Conservation (phyloP, 1,284 basidiomycete species). For the Ceratobasidium sp. region DNA sequence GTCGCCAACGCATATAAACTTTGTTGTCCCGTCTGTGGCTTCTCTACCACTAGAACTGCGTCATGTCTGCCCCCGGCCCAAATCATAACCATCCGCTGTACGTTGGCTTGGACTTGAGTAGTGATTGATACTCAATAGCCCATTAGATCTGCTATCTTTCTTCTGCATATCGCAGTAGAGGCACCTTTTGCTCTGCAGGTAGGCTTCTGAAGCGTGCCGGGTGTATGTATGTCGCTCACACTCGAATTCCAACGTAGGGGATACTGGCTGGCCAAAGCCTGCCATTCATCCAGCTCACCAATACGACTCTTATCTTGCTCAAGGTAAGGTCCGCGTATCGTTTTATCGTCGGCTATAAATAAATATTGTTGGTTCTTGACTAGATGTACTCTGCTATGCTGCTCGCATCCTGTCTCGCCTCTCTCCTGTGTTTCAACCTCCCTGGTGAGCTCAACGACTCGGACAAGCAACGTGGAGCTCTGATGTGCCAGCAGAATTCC, state of each 20-base stretch:
- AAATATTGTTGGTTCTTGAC: conserved; percentile 10
- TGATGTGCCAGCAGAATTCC: conserved; percentile 64
- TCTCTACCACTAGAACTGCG: conserved; percentile 12
- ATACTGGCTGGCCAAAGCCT: conserved; percentile 66
- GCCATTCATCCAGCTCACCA: conserved; percentile 81
- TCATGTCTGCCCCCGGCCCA: conserved; percentile 31
- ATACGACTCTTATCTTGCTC: conserved; percentile 77
- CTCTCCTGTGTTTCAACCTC: conserved; percentile 69
- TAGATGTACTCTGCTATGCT: conserved; percentile 73
- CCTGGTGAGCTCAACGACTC: conserved; percentile 56
- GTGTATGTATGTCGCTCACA: not conserved
- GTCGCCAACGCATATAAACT: conserved; percentile 39
- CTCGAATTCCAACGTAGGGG: conserved; percentile 15
- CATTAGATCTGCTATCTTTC: conserved; percentile 70
- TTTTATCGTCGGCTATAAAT: not conserved
- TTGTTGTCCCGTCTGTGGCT: conserved; percentile 1
- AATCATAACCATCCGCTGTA: conserved; percentile 35
- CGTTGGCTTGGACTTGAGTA: not conserved
- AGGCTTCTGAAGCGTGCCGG: not conserved
- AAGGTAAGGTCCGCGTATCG: conserved; percentile 62
- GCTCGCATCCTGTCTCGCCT: conserved; percentile 66
- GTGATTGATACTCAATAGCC: not conserved
- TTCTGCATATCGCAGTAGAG: conserved; percentile 81
- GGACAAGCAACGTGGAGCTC: conserved; percentile 42
- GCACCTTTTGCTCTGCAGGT: conserved; percentile 62